Conservation (phyloP, 805 yeast species). For the Schwanniomyces pseudopolymorphus region DNA sequence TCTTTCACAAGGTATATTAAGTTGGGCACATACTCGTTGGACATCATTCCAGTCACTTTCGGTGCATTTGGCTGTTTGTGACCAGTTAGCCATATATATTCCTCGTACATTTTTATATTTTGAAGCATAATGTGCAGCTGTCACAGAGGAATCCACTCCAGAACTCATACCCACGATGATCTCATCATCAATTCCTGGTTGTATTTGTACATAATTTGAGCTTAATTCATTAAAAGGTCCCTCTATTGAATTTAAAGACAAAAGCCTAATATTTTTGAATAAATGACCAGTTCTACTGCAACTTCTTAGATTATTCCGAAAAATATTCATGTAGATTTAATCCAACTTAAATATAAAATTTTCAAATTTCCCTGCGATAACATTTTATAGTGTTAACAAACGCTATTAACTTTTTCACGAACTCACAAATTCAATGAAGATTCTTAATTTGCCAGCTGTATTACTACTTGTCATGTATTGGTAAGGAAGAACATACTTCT, state of each 20-base stretch:
- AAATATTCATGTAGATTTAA: not conserved
- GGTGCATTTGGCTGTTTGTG: constrained; percentile 62
- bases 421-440: too few relatives aligned
- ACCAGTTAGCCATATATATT: constrained; percentile 94
- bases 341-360: too few relatives aligned
- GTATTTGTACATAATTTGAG: constrained; percentile 31
- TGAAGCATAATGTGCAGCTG: constrained; percentile 68
- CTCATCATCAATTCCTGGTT: constrained; percentile 54
- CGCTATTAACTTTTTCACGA: too few relatives aligned
- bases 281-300: not conserved
- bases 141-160: constrained; percentile 93
- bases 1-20: constrained; percentile 69
- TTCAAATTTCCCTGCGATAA: not conserved
- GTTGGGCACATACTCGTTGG: constrained; percentile 54
- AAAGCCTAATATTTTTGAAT: not conserved
- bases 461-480: too few relatives aligned
- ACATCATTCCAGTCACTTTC: constrained; percentile 92
- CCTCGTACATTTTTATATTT: constrained; percentile 66
- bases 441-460: too few relatives aligned
- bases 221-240: not conserved
- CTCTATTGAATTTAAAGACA: not conserved
- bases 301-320: not conserved
- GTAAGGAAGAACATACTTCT: too few relatives aligned
- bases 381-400: too few relatives aligned
- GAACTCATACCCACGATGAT: constrained; percentile 91